Evolutionary conservation across 306 rosid species (phyloP).

Genomic region (Hippophae tibetana): DNA sequence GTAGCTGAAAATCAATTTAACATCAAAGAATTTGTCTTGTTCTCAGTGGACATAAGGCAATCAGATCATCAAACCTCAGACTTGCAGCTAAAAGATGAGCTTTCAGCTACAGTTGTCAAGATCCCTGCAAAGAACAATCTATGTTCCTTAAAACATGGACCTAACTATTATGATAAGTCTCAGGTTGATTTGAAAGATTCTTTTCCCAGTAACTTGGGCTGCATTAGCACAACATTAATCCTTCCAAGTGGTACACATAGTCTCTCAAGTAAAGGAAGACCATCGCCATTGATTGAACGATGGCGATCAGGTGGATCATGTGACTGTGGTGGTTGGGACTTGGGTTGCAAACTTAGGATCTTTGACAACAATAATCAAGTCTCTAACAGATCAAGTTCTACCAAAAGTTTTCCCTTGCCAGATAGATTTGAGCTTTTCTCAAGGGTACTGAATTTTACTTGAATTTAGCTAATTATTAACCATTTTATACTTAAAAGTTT

Average conservation of each 20-base stretch:
- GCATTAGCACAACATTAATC: slow-evolving; percentile 48
- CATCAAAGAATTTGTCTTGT: slow-evolving; percentile 62
- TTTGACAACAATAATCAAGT: slow-evolving; percentile 43
- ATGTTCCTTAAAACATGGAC: slow-evolving; percentile 15
- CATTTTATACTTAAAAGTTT: slow-evolving; percentile 2
- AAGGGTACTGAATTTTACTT: slow-evolving; percentile 44
- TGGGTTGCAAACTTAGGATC: slow-evolving; percentile 76
- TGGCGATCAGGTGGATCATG: slow-evolving; percentile 93
- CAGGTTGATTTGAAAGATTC: slow-evolving; percentile 23
- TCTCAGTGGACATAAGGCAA: slow-evolving; percentile 56
- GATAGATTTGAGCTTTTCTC: slow-evolving; percentile 58
- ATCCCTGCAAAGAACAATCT: slow-evolving; percentile 31
- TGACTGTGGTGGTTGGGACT: slow-evolving; percentile 99
- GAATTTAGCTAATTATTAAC: slow-evolving; percentile 7
- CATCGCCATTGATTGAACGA: slow-evolving; percentile 86
- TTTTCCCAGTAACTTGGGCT: slow-evolving; percentile 17
- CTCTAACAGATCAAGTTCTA: slow-evolving; percentile 29
- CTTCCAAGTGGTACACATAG: slow-evolving; percentile 88
- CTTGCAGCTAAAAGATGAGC: slow-evolving; percentile 72
- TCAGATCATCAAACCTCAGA: slow-evolving; percentile 45
- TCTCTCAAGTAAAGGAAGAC: slow-evolving; percentile 87
- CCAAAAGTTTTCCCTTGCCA: slow-evolving; percentile 23
- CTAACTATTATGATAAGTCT: slow-evolving; percentile 13
- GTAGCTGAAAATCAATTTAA: slow-evolving; percentile 27
- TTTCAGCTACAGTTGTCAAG: slow-evolving; percentile 75